Evolutionary conservation across 805 yeast genomes (phyloP), one percentile per base, ranked within the genome.

Genomic region (Myxozyma monticola): DNA sequence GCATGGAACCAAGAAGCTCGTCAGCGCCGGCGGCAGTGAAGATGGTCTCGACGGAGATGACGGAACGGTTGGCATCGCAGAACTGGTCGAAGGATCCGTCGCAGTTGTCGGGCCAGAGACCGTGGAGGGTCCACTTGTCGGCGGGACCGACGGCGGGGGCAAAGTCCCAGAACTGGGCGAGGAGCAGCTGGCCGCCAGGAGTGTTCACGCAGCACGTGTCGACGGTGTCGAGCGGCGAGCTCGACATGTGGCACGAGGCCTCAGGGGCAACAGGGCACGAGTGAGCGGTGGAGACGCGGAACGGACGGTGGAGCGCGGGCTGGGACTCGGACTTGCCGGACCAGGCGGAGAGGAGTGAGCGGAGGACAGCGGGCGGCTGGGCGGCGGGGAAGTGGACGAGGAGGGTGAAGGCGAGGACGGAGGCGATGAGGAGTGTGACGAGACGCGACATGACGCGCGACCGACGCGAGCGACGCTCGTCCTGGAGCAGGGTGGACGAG

Each of bases 101-200:
- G 71, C 97, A 90, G 60, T 79, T 77, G 67, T 88, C 95, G 21
- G 91, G 88, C 96, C 96, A 88, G 44, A 87, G 69, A 0, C 96
- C 96, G 66, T 88, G 96, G 30, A 85, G 69, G 1, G 96, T 88
- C 71, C 85, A 88, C 52, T 77, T 69, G 45, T 85, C 80, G 34
- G 75, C 70, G 1, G 88, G 87, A 4, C 93, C 93, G 43, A 80
- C 72, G 0, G 87, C 77, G 0, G 93, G 90, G 52, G 72, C 69
- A 64, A 84, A 85, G 68, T 90, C 95, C 97, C 97, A 90, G 70
- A 90, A 89, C 65, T 90, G 98, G 0, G 97, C 86, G 64, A 80
- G 85, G 44, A 90, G 68, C 31, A 90, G 72, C 14, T 88, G 75
- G 4, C 97, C 97, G 40, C 95, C 91, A 8, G 90, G 90, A 41